These are phyloP conservation scores for Pinus albicaulis DNA, from an alignment of 75 land plant species.

Conservation along the genomic window DNA sequence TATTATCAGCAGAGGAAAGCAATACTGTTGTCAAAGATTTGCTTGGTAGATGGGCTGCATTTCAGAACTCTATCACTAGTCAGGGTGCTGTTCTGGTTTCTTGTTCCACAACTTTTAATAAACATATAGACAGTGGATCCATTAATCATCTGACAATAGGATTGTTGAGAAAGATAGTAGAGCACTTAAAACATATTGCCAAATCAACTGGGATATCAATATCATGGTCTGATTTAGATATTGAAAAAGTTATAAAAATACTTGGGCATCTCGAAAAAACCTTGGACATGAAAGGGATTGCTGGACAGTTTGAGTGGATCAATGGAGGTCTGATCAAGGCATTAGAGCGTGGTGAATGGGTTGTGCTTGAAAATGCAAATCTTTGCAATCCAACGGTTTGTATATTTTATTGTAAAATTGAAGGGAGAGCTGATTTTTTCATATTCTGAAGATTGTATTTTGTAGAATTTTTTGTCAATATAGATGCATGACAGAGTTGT, in stretches of 20 bases:
- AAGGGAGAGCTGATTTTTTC: not conserved
- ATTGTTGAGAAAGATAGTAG: conserved; percentile 36
- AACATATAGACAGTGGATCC: conserved; percentile 9
- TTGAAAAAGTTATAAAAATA: conserved; percentile 25
- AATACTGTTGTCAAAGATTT: conserved; percentile 28
- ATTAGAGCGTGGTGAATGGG: conserved; percentile 94
- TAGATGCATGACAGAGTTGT: no score
- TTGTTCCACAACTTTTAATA: not conserved
- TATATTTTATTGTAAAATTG: conserved; percentile 4
- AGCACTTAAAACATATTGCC: conserved; percentile 22
- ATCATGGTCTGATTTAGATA: conserved; percentile 42
- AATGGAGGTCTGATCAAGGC: conserved; percentile 81
- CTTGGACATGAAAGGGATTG: conserved; percentile 10
- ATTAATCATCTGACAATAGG: conserved; percentile 8
- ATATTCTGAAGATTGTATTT: not conserved
- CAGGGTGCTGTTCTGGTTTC: conserved; percentile 6
- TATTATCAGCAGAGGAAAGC: conserved; percentile 19
- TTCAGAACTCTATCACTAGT: conserved; percentile 22
- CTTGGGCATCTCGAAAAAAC: conserved; percentile 28
- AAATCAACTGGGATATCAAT: conserved; percentile 16
- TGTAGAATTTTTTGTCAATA: not conserved
- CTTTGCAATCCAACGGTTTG: conserved; percentile 97
- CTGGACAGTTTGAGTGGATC: conserved; percentile 93
- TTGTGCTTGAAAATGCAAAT: conserved; percentile 94
- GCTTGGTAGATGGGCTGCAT: conserved; percentile 54